These are phyloP conservation scores for Candida verbasci DNA, from an alignment of 805 yeast genomes.

Conservation along the genomic window DNA sequence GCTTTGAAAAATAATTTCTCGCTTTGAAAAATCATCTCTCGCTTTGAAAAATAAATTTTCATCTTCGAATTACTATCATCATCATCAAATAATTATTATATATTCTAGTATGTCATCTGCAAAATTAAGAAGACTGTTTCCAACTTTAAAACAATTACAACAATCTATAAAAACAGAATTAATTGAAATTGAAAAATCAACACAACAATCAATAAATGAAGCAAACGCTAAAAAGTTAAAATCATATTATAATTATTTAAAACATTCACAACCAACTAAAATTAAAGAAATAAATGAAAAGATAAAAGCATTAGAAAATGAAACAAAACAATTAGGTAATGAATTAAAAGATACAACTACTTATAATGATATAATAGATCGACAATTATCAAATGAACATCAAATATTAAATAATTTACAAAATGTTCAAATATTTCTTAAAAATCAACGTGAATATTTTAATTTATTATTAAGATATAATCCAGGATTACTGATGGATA, in stretches of 20 bases:
- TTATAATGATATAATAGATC: not conserved
- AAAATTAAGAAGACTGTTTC: constrained; percentile 1
- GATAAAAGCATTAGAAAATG: constrained; percentile 12
- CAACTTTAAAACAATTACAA: constrained; percentile 13
- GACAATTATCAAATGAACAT: not conserved
- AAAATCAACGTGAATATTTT: constrained; percentile 71
- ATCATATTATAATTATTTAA: constrained; percentile 46
- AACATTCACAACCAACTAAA: constrained; percentile 29
- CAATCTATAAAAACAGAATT: constrained; percentile 36
- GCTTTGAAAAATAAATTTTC: too few species aligned
- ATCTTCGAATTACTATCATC: too few species aligned
- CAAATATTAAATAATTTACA: constrained; percentile 35
- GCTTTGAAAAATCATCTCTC: too few species aligned
- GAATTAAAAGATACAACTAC: not conserved
- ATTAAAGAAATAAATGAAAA: constrained; percentile 30
- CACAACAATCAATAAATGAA: constrained; percentile 33
- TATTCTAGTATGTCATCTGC: constrained; percentile 5
- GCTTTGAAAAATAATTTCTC: too few species aligned
- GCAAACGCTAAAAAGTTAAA: constrained; percentile 40
- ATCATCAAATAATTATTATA: too few species aligned
- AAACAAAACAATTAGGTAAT: not conserved
- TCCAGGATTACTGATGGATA: constrained; percentile 75
- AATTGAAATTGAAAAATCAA: constrained; percentile 27
- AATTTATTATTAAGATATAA: constrained; percentile 82
- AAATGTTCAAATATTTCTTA: constrained; percentile 61